These are phyloP conservation scores for Pythium volutum DNA, from an alignment of 352 stramenopile genomes.

Conservation along the genomic window DNA sequence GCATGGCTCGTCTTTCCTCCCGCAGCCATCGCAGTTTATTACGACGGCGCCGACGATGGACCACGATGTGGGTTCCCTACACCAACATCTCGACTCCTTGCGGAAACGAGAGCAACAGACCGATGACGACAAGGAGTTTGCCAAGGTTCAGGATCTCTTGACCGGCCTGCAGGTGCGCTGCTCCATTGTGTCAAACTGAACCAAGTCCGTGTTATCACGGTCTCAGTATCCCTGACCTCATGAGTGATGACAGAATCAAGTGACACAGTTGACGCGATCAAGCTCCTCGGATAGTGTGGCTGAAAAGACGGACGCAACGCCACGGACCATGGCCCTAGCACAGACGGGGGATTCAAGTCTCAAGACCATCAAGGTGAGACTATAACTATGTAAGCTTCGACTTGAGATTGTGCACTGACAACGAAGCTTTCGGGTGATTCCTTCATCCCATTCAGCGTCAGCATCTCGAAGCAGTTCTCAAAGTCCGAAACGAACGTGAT, in stretches of 20 bases:
- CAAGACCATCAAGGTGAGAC: constrained; percentile 17
- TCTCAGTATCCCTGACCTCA: constrained; percentile 15
- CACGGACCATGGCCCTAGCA: not conserved
- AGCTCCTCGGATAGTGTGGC: constrained; percentile 1
- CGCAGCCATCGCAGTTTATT: not conserved
- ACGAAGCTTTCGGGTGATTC: not conserved
- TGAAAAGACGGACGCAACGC: not conserved
- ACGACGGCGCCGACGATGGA: not conserved
- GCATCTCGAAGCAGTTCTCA: constrained; percentile 32
- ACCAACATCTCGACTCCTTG: constrained; percentile 6
- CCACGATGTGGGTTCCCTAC: constrained; percentile 1
- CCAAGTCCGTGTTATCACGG: too few species aligned
- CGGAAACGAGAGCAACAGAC: constrained; percentile 3
- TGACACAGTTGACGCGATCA: constrained; percentile 8
- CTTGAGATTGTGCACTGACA: not conserved
- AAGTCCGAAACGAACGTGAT: constrained; percentile 35
- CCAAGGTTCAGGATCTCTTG: constrained; percentile 37
- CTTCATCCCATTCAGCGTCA: constrained; percentile 9
- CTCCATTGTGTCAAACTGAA: not conserved
- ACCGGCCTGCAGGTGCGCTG: constrained; percentile 17
- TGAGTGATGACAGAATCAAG: constrained; percentile 25
- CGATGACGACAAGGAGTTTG: constrained; percentile 32
- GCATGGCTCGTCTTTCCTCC: not conserved
- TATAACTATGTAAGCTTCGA: not conserved
- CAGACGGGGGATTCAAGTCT: constrained; percentile 7